These are phyloP conservation scores for Drechslerella dactyloides DNA, from an alignment of 2,329 filamentous ascomycete species.

Conservation along the genomic window DNA sequence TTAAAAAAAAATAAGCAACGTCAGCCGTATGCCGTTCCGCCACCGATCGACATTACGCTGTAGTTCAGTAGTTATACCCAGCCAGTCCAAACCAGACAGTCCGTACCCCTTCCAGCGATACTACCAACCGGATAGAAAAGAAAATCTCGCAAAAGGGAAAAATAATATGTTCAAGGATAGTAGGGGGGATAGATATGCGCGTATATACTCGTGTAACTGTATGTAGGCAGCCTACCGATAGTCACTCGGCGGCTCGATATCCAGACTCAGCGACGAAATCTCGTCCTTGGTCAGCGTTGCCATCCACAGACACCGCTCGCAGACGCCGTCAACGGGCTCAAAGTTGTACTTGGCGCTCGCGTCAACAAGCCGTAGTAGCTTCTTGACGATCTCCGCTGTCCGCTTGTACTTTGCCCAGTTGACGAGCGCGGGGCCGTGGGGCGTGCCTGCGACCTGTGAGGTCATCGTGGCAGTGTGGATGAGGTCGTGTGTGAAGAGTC, in stretches of 20 bases:
- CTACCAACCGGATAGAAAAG: conserved; percentile 20
- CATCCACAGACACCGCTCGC: conserved; percentile 85
- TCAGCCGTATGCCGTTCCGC: conserved; percentile 6
- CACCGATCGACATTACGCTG: neutral
- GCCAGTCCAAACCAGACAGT: conserved; percentile 17
- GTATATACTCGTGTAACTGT: neutral
- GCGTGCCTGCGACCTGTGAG: conserved; percentile 73
- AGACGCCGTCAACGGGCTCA: conserved; percentile 75
- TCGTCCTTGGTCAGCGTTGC: conserved; percentile 77
- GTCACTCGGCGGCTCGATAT: conserved; percentile 50
- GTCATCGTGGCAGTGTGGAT: conserved; percentile 82
- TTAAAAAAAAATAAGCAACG: conserved; percentile 8
- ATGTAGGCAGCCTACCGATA: conserved; percentile 24
- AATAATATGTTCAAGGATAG: conserved; percentile 5
- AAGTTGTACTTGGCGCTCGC: conserved; percentile 77
- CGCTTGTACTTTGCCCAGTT: conserved; percentile 84
- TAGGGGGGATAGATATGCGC: neutral
- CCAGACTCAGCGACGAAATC: conserved; percentile 61
- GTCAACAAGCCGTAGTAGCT: conserved; percentile 76
- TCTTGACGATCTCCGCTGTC: conserved; percentile 78
- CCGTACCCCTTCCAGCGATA: conserved; percentile 19
- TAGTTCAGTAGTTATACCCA: no score
- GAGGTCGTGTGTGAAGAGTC: conserved; percentile 79
- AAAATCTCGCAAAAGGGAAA: neutral
- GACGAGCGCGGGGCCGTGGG: conserved; percentile 71